phyloP scores from a whole-genome alignment of 2,329 filamentous ascomycete genomes.

The Biscogniauxia marginata region DNA sequence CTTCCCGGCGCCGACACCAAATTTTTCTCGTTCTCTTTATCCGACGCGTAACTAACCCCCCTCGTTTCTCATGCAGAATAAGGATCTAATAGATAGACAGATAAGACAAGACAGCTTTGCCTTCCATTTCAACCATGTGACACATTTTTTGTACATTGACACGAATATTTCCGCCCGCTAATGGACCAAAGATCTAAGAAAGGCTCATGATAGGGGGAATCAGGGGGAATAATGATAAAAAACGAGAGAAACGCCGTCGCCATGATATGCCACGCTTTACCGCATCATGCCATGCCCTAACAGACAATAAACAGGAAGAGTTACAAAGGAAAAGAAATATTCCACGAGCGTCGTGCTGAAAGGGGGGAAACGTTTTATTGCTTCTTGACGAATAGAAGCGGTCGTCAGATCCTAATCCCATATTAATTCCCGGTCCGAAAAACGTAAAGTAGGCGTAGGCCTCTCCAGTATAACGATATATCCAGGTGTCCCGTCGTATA shows the following conservation, averaged over 20 bases:
- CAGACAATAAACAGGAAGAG: neutral
- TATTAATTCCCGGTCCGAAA: constrained; percentile 21
- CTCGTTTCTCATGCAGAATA: neutral
- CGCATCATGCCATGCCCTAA: neutral
- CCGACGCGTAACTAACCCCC: neutral
- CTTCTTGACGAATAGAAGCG: neutral
- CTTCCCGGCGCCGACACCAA: neutral
- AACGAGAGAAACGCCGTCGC: neutral
- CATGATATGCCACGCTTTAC: neutral
- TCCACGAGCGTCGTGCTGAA: neutral
- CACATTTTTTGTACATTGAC: neutral
- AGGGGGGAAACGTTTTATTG: neutral
- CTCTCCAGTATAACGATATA: constrained; percentile 22
- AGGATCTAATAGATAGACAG: neutral
- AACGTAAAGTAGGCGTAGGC: constrained; percentile 24
- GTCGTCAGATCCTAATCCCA: constrained; percentile 21
- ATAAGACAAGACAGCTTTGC: neutral
- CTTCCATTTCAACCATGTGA: neutral
- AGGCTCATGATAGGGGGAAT: neutral
- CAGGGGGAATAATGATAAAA: neutral
- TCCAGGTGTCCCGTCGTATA: constrained; percentile 24
- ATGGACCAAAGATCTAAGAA: neutral
- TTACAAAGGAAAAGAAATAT: neutral
- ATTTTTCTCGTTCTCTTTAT: neutral
- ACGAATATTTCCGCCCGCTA: neutral